Evolutionary conservation across 345 rosid genomes (phyloP).

Genomic region (Eucalyptus camaldulensis): DNA sequence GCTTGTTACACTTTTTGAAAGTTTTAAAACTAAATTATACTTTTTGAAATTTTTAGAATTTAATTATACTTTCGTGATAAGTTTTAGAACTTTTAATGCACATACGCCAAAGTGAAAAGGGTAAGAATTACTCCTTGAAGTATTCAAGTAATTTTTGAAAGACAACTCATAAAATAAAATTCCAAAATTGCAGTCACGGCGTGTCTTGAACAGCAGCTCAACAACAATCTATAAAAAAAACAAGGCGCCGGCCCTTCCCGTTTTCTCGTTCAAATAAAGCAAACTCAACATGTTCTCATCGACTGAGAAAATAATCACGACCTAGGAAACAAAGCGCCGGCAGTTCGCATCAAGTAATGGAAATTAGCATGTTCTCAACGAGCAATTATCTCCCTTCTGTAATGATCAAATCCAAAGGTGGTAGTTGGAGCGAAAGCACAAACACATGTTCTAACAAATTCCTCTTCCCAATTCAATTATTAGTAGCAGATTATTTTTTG

Average conservation of each 20-base stretch:
- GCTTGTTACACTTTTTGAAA: too few species aligned
- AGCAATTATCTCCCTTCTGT: background rate
- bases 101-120: background rate
- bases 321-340: background rate
- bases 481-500: background rate
- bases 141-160: background rate
- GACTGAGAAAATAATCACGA: background rate
- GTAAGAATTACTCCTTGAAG: background rate
- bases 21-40: accelerated
- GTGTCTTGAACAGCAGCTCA: background rate
- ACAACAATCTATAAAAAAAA: background rate
- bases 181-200: background rate
- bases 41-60: too few species aligned
- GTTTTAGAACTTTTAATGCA: too few species aligned
- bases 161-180: background rate
- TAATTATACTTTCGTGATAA: too few species aligned
- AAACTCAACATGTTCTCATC: background rate
- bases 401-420: background rate
- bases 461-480: background rate
- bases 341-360: background rate
- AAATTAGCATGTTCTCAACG: background rate
- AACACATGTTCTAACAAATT: background rate
- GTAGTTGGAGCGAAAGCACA: background rate
- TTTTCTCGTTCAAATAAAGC: background rate
- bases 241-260: background rate